A percentile compares a stretch with the other conserved stretches of the same genome.
phyloP scores from a whole-genome alignment of 257 asterid species.

The Solanum medicagineum region DNA sequence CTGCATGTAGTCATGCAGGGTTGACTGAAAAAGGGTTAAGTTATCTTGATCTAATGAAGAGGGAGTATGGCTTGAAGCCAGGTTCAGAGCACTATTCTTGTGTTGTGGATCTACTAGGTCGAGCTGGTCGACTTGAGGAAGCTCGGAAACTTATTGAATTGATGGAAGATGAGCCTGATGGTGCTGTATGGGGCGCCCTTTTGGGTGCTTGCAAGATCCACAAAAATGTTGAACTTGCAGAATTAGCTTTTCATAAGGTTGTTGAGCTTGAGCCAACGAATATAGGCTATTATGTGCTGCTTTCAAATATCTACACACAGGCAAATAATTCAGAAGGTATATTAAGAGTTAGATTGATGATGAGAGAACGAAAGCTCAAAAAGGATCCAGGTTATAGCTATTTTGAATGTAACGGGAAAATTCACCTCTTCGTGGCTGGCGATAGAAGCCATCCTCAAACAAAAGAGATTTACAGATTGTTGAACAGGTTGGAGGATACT shows the following conservation, averaged over 20 bases:
- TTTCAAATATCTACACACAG: conserved; percentile 59
- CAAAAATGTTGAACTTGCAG: conserved; percentile 57
- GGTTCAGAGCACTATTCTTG: conserved; percentile 71
- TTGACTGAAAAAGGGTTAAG: conserved; percentile 54
- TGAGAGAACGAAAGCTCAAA: conserved; percentile 52
- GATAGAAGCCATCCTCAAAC: conserved; percentile 47
- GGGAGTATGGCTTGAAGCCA: conserved; percentile 36
- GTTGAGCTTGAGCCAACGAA: conserved; percentile 70
- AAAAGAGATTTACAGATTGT: conserved; percentile 35
- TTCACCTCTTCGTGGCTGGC: conserved; percentile 68
- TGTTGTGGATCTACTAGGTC: conserved; percentile 72
- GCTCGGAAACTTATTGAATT: conserved; percentile 42
- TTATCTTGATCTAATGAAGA: conserved; percentile 58
- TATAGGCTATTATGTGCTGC: conserved; percentile 65
- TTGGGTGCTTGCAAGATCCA: conserved; percentile 90
- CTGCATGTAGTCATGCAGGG: conserved; percentile 90
- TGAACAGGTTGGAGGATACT: conserved; percentile 38
- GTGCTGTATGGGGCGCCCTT: conserved; percentile 97
- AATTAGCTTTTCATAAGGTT: conserved; percentile 59
- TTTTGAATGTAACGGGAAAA: conserved; percentile 47
- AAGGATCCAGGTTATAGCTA: conserved; percentile 90
- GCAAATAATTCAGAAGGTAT: conserved; percentile 43
- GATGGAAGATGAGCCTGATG: conserved; percentile 67
- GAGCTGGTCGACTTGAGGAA: conserved; percentile 66
- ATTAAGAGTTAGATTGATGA: conserved; percentile 51